Conservation (phyloP, 768 basidiomycete species). For the Gelatoporia subvermispora region DNA sequence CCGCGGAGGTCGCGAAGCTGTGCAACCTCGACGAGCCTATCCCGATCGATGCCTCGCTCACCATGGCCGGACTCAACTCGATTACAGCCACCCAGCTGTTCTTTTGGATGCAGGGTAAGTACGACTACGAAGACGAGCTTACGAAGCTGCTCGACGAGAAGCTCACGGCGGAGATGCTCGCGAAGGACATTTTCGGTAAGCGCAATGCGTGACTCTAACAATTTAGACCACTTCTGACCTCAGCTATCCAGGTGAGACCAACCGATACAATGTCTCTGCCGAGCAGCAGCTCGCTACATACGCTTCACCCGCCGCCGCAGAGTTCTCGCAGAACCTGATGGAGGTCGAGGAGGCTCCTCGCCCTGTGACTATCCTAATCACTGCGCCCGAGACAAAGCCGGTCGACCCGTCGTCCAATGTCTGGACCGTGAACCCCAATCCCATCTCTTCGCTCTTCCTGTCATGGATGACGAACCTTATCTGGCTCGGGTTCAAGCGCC, state of each 20-base stretch:
- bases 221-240: too few relatives aligned
- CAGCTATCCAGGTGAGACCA: background rate
- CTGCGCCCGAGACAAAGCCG: background rate
- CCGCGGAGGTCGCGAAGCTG: background rate
- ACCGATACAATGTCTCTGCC: background rate
- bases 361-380: background rate
- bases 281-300: background rate
- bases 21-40: background rate
- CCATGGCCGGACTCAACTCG: background rate
- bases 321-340: background rate
- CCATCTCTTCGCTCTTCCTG: background rate
- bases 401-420: background rate
- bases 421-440: constrained; percentile 2
- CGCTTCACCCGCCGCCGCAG: background rate
- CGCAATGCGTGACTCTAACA: too few relatives aligned
- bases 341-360: background rate
- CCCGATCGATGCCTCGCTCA: background rate
- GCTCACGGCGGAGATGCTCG: background rate
- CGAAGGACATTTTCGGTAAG: background rate
- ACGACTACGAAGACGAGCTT: constrained; percentile 2
- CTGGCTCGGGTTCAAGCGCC: background rate
- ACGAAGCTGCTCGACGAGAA: background rate
- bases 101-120: constrained; percentile 3
- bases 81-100: background rate
- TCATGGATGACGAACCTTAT: constrained; percentile 2